phyloP scores from a whole-genome alignment of 78 protist genomes.

The Pigoraptor vietnamica region DNA sequence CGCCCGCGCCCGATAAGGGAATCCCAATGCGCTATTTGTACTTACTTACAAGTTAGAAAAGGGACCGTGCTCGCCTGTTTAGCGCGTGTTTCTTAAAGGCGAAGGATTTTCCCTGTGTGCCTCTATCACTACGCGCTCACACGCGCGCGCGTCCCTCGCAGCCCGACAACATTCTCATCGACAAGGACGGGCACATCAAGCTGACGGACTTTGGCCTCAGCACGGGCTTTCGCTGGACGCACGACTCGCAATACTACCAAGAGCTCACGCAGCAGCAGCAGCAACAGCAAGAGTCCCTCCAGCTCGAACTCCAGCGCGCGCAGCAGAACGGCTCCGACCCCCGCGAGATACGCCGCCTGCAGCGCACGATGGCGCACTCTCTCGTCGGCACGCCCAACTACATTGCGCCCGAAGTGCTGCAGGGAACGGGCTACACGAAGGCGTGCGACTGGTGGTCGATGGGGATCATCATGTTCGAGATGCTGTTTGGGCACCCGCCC shows the following conservation, averaged over 20 bases:
- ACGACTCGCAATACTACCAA: neutral
- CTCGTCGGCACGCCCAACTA: slow-evolving; percentile 76
- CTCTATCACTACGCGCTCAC: neutral
- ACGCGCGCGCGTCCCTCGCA: slow-evolving; percentile 50
- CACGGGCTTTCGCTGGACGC: slow-evolving; percentile 9
- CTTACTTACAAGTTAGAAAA: too few species aligned
- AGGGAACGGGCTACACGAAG: slow-evolving; percentile 23
- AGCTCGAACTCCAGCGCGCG: neutral
- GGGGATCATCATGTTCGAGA: slow-evolving; percentile 79
- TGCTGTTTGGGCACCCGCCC: slow-evolving; percentile 71
- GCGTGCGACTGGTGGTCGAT: slow-evolving; percentile 64
- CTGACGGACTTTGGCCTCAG: slow-evolving; percentile 57
- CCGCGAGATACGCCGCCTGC: neutral
- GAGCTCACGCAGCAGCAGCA: neutral
- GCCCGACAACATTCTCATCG: slow-evolving; percentile 11
- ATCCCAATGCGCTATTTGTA: too few species aligned
- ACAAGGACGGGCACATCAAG: slow-evolving; percentile 33
- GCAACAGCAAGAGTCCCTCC: neutral
- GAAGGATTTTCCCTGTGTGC: neutral
- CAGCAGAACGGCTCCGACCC: neutral
- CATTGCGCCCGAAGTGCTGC: slow-evolving; percentile 83
- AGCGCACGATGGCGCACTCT: neutral
- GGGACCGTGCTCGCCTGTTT: too few species aligned
- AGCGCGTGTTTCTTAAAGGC: slow-evolving; percentile 46
- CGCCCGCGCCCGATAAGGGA: too few species aligned